A percentile compares a stretch with the other conserved stretches of the same genome.
These are phyloP conservation scores for Imleria badia DNA, from an alignment of 768 basidiomycete species.

Conservation along the genomic window DNA sequence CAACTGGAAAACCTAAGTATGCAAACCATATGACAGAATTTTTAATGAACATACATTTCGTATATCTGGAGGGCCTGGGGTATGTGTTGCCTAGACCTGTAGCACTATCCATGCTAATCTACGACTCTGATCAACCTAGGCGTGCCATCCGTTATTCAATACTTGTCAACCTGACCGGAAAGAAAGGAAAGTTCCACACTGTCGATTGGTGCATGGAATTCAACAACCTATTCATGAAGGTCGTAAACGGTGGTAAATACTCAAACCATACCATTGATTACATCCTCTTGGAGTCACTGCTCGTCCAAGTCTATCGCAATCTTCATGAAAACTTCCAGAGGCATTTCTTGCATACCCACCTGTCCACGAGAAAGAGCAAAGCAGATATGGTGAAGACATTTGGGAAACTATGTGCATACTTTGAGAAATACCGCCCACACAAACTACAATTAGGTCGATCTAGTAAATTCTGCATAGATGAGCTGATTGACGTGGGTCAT, in stretches of 20 bases:
- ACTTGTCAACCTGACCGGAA: background rate
- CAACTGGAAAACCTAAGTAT: conserved; percentile 38
- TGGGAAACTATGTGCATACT: background rate
- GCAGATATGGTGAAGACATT: too few species aligned
- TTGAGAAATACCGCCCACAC: background rate
- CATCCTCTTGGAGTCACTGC: background rate
- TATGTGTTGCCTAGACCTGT: background rate
- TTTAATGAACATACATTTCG: background rate
- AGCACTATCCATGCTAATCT: background rate
- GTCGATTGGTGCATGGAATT: background rate
- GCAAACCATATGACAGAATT: conserved; percentile 30
- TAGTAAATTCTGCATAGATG: background rate
- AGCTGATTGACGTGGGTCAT: background rate
- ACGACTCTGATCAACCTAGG: background rate
- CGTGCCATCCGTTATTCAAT: background rate
- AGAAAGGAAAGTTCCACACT: background rate
- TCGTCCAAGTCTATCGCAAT: background rate
- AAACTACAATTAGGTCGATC: background rate
- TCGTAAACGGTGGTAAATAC: background rate
- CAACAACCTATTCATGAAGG: background rate
- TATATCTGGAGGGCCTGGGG: background rate
- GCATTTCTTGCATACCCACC: background rate
- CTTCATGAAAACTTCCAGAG: background rate
- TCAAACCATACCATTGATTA: background rate
- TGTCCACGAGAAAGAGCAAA: too few species aligned